A percentile compares a stretch with the other conserved stretches of the same genome.
phyloP scores from a whole-genome alignment of 768 basidiomycete genomes.

The Boletus bicolor region DNA sequence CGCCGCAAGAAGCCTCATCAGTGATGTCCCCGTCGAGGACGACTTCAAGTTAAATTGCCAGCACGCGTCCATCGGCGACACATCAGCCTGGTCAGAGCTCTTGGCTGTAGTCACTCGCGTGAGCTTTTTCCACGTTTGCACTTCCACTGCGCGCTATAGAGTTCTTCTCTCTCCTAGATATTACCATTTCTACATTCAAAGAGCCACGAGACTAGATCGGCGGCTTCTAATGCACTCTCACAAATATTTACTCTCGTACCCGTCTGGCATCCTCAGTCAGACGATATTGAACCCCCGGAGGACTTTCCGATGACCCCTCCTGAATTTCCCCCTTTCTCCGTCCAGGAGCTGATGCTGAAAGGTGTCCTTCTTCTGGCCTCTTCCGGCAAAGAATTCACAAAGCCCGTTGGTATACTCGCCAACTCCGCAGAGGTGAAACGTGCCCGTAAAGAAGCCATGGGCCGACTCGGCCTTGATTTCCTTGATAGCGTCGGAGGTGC shows the following conservation, averaged over 20 bases:
- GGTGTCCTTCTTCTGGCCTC: slow-evolving; percentile 82
- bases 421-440: slow-evolving; percentile 79
- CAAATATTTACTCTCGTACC: slow-evolving; percentile 85
- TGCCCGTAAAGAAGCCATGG: slow-evolving; percentile 86
- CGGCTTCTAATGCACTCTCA: slow-evolving; percentile 84
- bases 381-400: slow-evolving; percentile 88
- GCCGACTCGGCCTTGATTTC: slow-evolving; percentile 82
- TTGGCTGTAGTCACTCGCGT: slow-evolving; percentile 90
- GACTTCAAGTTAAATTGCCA: slow-evolving; percentile 62
- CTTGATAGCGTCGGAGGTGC: slow-evolving; percentile 64
- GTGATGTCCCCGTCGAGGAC: slow-evolving; percentile 78
- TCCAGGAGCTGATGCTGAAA: slow-evolving; percentile 71
- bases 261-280: slow-evolving; percentile 54
- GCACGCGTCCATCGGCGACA: slow-evolving; percentile 57
- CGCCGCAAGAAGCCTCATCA: slow-evolving; percentile 80
- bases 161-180: slow-evolving; percentile 48
- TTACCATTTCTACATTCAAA: slow-evolving; percentile 89
- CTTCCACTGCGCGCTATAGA: background rate
- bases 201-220: slow-evolving; percentile 87
- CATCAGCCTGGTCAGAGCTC: slow-evolving; percentile 84
- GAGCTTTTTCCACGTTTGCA: slow-evolving; percentile 16
- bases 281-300: slow-evolving; percentile 22
- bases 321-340: slow-evolving; percentile 72
- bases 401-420: slow-evolving; percentile 67
- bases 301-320: slow-evolving; percentile 37